Conservation (phyloP, 2,329 filamentous ascomycete genomes). For the Colletotrichum sp. region DNA sequence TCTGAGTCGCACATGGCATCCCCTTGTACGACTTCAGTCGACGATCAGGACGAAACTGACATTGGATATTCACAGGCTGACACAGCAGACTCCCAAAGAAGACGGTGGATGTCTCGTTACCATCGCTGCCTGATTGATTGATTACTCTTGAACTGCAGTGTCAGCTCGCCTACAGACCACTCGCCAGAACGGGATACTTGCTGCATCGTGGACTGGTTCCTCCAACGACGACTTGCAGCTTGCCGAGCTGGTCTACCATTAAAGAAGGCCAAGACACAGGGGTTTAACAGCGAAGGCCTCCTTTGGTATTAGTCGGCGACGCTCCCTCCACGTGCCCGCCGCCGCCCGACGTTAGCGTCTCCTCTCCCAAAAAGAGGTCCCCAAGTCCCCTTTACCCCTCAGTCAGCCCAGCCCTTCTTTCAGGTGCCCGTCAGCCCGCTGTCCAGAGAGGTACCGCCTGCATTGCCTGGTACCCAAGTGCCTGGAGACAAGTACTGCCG, state of each 20-base stretch:
- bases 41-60: neutral
- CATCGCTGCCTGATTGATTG: neutral
- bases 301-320: neutral
- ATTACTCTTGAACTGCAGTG: neutral
- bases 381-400: neutral
- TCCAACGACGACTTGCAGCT: neutral
- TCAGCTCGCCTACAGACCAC: neutral
- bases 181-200: neutral
- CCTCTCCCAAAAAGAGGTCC: neutral
- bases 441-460: slow-evolving; percentile 1
- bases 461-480: neutral
- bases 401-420: neutral
- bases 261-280: neutral
- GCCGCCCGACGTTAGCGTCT: slow-evolving; percentile 5
- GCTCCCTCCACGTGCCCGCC: neutral
- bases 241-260: neutral
- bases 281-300: neutral
- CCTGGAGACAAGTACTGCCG: neutral
- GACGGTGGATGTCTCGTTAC: neutral
- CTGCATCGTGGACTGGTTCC: neutral
- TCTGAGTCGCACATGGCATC: neutral
- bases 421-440: neutral
- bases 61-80: neutral
- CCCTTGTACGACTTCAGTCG: neutral
- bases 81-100: neutral